Evolutionary conservation across 331 rosid genomes (phyloP).

Genomic region (Cucumis variabilis): DNA sequence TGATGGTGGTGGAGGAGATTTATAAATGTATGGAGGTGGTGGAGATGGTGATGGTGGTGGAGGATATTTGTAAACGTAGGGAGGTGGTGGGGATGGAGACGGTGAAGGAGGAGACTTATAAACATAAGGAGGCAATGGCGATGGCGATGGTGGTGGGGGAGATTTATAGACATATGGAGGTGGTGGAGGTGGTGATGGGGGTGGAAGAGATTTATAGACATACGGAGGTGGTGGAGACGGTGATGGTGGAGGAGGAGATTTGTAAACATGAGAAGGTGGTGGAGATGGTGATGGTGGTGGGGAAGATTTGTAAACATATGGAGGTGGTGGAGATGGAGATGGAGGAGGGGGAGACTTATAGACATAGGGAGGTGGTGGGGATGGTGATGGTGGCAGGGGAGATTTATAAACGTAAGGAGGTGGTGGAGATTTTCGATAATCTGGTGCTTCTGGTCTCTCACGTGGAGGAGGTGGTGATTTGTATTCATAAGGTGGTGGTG

Average conservation of each 20-base stretch:
- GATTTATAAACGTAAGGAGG: not conserved
- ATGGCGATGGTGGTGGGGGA: not conserved
- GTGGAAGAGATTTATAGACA: not conserved
- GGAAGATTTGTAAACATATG: not conserved
- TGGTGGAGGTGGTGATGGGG: not conserved
- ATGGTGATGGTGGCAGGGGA: too few relatives aligned
- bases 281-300: not conserved
- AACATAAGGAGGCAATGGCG: not conserved
- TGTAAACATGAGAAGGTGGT: not conserved
- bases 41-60: not conserved
- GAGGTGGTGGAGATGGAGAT: not conserved
- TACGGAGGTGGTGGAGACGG: too few relatives aligned
- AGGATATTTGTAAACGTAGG: not conserved
- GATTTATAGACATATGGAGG: not conserved
- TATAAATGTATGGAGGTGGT: not conserved
- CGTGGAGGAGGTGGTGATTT: not conserved
- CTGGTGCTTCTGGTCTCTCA: not conserved
- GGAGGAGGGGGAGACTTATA: not conserved
- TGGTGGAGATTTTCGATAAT: not conserved
- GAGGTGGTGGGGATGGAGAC: not conserved
- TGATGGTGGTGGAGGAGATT: not conserved
- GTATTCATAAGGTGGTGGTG: not conserved
- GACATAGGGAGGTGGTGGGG: not conserved
- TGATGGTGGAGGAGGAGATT: too few relatives aligned
- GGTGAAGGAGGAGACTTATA: not conserved